A percentile compares a stretch with the other conserved stretches of the same genome.
Evolutionary conservation across 225 moss, liverwort and hornwort species (phyloP).

Genomic region (Sphagnum contortum): DNA sequence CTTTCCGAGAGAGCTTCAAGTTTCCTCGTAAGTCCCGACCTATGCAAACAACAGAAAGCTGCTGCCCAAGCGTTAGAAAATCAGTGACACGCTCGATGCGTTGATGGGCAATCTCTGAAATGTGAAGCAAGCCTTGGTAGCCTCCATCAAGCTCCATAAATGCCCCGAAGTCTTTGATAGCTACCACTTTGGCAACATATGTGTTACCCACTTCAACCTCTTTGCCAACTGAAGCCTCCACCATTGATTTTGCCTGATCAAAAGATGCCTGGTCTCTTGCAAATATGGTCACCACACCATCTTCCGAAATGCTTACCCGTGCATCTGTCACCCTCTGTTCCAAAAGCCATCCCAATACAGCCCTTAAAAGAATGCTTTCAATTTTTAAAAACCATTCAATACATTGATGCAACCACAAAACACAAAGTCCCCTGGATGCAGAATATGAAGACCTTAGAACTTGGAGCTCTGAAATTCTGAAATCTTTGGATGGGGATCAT

Average conservation of each 20-base stretch:
- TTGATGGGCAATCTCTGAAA: slow-evolving; percentile 87
- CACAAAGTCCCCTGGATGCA: too few species aligned
- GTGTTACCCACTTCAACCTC: slow-evolving; percentile 92
- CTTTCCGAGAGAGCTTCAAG: slow-evolving; percentile 82
- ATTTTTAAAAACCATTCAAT: too few species aligned
- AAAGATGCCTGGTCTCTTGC: slow-evolving; percentile 69
- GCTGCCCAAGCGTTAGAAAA: slow-evolving; percentile 66
- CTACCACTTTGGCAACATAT: slow-evolving; percentile 67
- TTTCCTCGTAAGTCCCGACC: slow-evolving; percentile 95
- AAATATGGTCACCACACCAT: slow-evolving; percentile 86
- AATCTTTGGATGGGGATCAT: too few species aligned
- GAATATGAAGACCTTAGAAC: too few species aligned
- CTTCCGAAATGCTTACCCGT: slow-evolving; percentile 36
- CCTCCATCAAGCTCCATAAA: slow-evolving; percentile 91
- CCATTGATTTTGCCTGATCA: slow-evolving; percentile 75
- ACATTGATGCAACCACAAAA: too few species aligned
- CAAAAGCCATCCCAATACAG: not conserved
- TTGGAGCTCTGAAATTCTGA: too few species aligned
- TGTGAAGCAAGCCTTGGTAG: slow-evolving; percentile 91
- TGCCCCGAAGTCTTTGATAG: slow-evolving; percentile 94
- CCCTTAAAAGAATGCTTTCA: too few species aligned
- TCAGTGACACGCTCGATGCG: slow-evolving; percentile 68
- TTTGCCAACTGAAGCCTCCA: slow-evolving; percentile 81
- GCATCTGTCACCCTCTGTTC: slow-evolving; percentile 35
- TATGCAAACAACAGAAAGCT: slow-evolving; percentile 67